Percentiles rank a stretch among this genome's conserved stretches.
phyloP scores from a whole-genome alignment of 768 basidiomycete genomes.

The Cytidiella melzeri region DNA sequence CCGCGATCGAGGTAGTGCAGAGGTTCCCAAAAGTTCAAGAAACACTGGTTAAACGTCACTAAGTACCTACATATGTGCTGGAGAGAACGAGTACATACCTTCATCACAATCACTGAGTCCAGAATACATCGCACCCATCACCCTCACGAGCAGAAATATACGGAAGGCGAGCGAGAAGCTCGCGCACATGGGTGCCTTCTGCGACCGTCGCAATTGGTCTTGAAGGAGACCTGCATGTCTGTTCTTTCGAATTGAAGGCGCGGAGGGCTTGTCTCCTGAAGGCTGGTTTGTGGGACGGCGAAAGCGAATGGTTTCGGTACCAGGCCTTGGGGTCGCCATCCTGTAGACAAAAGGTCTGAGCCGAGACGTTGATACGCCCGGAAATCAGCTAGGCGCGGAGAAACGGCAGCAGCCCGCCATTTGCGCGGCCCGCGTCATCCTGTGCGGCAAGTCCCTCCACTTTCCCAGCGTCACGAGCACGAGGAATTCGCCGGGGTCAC shows the following conservation, averaged over 20 bases:
- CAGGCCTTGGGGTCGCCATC: constrained; percentile 17
- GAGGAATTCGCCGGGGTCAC: too few relatives aligned
- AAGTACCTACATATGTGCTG: background rate
- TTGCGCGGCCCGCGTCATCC: too few relatives aligned
- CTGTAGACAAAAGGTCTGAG: too few relatives aligned
- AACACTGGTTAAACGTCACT: constrained; percentile 55
- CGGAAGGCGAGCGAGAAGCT: constrained; percentile 80
- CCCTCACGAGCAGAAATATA: constrained; percentile 73
- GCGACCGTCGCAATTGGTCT: constrained; percentile 70
- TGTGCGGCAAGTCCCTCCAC: too few relatives aligned
- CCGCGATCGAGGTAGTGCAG: constrained; percentile 86
- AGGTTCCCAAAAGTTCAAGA: constrained; percentile 98
- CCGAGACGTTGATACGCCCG: too few relatives aligned
- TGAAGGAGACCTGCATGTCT: constrained; percentile 69
- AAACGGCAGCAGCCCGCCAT: too few relatives aligned
- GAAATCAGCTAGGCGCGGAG: too few relatives aligned
- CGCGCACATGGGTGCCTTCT: constrained; percentile 80
- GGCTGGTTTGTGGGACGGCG: constrained; percentile 23
- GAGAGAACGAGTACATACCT: constrained; percentile 43
- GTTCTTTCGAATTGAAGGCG: constrained; percentile 18
- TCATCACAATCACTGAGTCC: constrained; percentile 97
- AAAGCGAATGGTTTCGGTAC: constrained; percentile 28
- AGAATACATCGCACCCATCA: constrained; percentile 88
- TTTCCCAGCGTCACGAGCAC: too few relatives aligned
- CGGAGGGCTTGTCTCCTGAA: constrained; percentile 10